Evolutionary conservation across 169 alveolate species (phyloP).

Genomic region (Ichthyophthirius multifiliis): DNA sequence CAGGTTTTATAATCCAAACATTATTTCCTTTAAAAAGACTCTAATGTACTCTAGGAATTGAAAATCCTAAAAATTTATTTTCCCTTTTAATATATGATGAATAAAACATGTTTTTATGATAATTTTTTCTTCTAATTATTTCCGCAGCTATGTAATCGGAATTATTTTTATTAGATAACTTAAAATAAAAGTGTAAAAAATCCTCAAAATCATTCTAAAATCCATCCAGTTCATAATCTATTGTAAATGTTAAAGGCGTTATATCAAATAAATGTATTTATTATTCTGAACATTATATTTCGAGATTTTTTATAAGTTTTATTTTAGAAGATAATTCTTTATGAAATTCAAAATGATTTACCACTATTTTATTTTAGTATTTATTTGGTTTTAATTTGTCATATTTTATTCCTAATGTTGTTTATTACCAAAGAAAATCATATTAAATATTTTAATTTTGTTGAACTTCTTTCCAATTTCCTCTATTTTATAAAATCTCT

Average conservation of each 20-base stretch:
- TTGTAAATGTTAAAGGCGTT: conserved; percentile 19
- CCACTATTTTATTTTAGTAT: not conserved
- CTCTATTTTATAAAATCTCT: not conserved
- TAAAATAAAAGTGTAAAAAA: not conserved
- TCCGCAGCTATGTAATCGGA: not conserved
- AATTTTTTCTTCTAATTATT: not conserved
- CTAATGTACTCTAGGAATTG: not conserved
- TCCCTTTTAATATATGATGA: not conserved
- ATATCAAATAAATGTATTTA: conserved; percentile 21
- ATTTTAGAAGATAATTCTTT: conserved; percentile 49
- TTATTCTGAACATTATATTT: conserved; percentile 28
- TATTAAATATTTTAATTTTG: not conserved
- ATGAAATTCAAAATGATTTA: conserved; percentile 55
- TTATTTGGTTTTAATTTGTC: not conserved
- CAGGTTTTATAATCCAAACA: conserved; percentile 57
- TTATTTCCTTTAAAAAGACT: conserved; percentile 24
- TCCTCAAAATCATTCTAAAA: not conserved
- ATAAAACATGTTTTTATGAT: not conserved
- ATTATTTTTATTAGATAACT: not conserved
- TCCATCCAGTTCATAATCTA: not conserved
- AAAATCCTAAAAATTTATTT: not conserved
- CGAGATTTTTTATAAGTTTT: conserved; percentile 46
- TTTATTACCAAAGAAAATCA: not conserved
- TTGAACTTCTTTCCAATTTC: not conserved
- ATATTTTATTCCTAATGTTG: conserved; percentile 8